These are phyloP conservation scores for Cyclotella distinguenda DNA, from an alignment of 108 stramenopile genomes.

Conservation along the genomic window DNA sequence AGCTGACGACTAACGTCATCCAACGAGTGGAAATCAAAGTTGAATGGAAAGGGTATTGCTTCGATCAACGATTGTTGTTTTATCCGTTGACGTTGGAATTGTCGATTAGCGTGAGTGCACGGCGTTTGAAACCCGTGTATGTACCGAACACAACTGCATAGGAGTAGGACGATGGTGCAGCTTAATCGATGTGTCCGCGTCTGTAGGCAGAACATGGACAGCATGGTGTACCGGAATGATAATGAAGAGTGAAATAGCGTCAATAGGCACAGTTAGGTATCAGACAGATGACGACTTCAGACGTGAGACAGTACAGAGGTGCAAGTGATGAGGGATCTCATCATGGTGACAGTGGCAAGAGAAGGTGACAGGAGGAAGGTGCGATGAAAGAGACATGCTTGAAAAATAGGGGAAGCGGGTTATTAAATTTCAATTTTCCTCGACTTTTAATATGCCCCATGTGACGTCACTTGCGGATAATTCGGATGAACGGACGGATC, in stretches of 20 bases:
- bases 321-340: no score
- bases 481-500: neutral
- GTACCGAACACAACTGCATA: neutral
- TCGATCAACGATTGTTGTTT: slow-evolving; percentile 1
- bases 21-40: slow-evolving; percentile 12
- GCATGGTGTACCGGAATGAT: no score
- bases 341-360: no score
- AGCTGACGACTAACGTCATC: slow-evolving; percentile 23
- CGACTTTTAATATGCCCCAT: neutral
- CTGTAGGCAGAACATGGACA: no score
- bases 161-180: neutral
- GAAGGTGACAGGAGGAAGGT: no score
- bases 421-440: no score
- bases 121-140: neutral
- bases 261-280: no score
- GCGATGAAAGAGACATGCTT: no score
- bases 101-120: neutral
- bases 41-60: slow-evolving; percentile 1
- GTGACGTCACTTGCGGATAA: neutral
- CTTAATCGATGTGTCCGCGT: neutral
- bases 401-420: no score
- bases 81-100: neutral
- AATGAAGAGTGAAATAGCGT: no score
- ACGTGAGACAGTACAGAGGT: no score
- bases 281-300: no score